Evolutionary conservation across 2,329 filamentous ascomycete genomes (phyloP).

Genomic region (Lithohypha guttulata): DNA sequence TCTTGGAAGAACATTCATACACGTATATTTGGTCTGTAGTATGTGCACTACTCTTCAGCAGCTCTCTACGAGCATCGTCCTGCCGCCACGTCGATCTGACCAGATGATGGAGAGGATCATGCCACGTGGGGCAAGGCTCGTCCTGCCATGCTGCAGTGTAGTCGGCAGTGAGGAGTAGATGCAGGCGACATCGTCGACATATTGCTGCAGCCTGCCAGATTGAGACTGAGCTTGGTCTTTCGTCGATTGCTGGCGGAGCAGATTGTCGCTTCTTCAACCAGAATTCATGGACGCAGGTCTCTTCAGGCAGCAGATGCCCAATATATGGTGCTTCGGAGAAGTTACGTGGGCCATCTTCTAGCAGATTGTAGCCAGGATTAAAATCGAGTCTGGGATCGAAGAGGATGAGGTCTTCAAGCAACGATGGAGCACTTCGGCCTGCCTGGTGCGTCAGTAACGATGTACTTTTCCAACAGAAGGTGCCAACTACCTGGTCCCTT

Average conservation of each 20-base stretch:
- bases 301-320: constrained; percentile 21
- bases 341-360: constrained; percentile 48
- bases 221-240: constrained; percentile 32
- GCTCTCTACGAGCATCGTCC: constrained; percentile 13
- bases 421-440: constrained; percentile 33
- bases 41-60: constrained; percentile 25
- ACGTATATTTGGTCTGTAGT: constrained; percentile 32
- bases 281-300: constrained; percentile 49
- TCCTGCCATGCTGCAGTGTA: constrained; percentile 33
- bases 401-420: constrained; percentile 41
- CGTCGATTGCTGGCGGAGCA: constrained; percentile 32
- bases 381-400: constrained; percentile 42
- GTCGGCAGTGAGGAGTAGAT: constrained; percentile 48
- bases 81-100: constrained; percentile 27
- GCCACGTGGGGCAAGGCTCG: constrained; percentile 36
- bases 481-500: constrained; percentile 16
- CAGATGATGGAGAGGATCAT: constrained; percentile 54
- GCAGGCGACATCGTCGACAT: constrained; percentile 51
- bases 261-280: constrained; percentile 47
- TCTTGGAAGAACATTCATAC: constrained; percentile 50
- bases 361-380: constrained; percentile 38
- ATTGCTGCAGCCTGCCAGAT: constrained; percentile 49
- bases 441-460: constrained; percentile 5
- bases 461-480: background rate
- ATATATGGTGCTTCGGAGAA: constrained; percentile 30